Base-by-base conservation (phyloP, 23 red algal species). In the Pyropia yezoensis region DNA sequence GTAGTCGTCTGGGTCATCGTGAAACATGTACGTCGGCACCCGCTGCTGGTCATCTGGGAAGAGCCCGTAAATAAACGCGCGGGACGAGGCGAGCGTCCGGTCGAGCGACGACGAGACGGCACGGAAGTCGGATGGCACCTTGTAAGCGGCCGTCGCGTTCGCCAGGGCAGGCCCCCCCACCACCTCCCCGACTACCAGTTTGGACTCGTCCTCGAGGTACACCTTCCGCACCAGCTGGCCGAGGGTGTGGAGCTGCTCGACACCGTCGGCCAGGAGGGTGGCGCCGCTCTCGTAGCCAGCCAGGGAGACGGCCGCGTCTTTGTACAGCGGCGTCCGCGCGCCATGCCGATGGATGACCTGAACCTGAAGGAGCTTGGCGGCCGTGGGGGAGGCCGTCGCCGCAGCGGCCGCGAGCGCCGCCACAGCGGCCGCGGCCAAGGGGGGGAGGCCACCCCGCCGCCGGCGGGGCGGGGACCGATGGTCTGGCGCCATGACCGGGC, bases 311-410 rank as follows among this genome's bases (percentile, higher is more conserved):
- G 65, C 71, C 6, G 82, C 50, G 47, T 50, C 49, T 23, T 87
- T 87, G 1, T 33, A 54, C 18, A 87, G 49, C 14, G 29, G 71
- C 29, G 39, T 29, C 19, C 82, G 61, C 7, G 82, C 82, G 28
- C 82, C 82, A 54, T 87, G 82, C 18, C 82, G 71, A 53, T 87
- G 82, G 50, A 87, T 50, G 61, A 87, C 39, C 32, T 71, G 71
- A 18, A 87, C 61, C 61, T 84, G 79, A 20, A 84, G 52, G n/a
- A 70, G 22, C 57, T 47, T 8, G 7, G 39, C 39, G 39, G 11
- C 4, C 39, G 39, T 13, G 39, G 39, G 11, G 39, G 39, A 11
- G 39, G 7, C 39, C 6, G 6, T 47, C 39, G 39, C 39, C 39
- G 39, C 39, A 13, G 39, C 39, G 39, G 39, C 39, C 6, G 39